These are phyloP conservation scores for Pestalotiopsis fici DNA, from an alignment of 2,329 filamentous ascomycete genomes.

Conservation along the genomic window DNA sequence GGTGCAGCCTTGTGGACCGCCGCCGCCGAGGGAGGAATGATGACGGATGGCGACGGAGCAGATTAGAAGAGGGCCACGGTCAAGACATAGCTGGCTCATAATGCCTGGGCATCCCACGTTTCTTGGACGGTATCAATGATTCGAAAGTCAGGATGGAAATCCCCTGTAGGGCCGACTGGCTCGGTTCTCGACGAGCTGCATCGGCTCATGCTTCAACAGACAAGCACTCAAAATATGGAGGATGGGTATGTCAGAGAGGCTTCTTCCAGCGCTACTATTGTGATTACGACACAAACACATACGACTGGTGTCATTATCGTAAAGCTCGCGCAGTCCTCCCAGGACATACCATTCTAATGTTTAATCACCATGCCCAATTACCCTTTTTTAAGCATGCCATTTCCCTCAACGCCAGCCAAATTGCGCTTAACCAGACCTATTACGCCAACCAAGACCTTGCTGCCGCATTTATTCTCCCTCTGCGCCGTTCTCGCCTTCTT, in stretches of 20 bases:
- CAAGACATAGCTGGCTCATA: too few relatives aligned
- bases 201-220: background rate
- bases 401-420: background rate
- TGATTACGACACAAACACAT: background rate
- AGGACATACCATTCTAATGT: background rate
- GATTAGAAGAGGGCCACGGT: background rate
- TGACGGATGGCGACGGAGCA: background rate
- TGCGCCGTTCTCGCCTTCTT: constrained; percentile 12
- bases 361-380: background rate
- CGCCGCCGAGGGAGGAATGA: constrained; percentile 53
- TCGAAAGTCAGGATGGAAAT: too few relatives aligned
- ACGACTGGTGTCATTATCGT: background rate
- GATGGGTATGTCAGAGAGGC: background rate
- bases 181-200: too few relatives aligned
- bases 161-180: too few relatives aligned
- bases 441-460: background rate
- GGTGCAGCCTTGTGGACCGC: constrained; percentile 62
- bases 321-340: background rate
- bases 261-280: background rate
- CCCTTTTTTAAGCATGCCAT: background rate
- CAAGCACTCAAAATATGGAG: background rate
- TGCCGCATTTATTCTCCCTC: background rate
- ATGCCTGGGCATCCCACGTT: too few relatives aligned
- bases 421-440: background rate
- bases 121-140: too few relatives aligned